phyloP scores from a whole-genome alignment of 345 rosid species.

The Cardamine occulta region DNA sequence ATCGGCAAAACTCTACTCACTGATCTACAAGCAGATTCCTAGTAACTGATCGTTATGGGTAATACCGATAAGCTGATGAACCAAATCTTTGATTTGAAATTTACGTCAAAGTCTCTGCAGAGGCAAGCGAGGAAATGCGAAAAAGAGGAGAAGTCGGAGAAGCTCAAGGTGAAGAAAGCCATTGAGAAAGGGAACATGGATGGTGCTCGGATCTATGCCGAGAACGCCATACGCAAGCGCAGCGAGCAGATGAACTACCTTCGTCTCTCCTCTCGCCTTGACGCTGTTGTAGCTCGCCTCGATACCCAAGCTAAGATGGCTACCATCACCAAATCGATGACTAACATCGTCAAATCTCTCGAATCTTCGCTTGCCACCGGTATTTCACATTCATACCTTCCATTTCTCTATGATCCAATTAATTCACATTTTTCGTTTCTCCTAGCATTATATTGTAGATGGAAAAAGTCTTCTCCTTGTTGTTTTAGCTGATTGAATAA shows the following conservation, averaged over 20 bases:
- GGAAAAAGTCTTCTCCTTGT: background rate
- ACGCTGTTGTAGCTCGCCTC: constrained; percentile 88
- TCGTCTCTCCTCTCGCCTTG: constrained; percentile 81
- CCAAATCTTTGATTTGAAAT: constrained; percentile 89
- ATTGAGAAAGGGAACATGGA: constrained; percentile 97
- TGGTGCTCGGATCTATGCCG: constrained; percentile 94
- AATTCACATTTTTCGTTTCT: background rate
- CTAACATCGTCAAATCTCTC: constrained; percentile 79
- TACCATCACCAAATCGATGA: constrained; percentile 83
- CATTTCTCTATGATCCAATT: background rate
- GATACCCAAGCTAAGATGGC: constrained; percentile 97
- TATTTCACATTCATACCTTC: constrained; percentile 31
- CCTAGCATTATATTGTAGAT: background rate
- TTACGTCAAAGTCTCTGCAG: constrained; percentile 88
- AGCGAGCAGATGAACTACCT: constrained; percentile 97
- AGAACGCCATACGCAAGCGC: constrained; percentile 86
- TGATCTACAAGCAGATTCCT: background rate
- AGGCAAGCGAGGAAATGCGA: constrained; percentile 86
- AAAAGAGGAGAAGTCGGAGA: constrained; percentile 91
- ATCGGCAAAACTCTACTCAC: background rate
- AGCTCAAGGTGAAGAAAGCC: constrained; percentile 90
- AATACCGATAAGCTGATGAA: constrained; percentile 88
- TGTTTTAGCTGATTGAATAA: background rate
- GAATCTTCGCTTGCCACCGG: constrained; percentile 87
- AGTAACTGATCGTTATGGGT: constrained; percentile 53